A percentile compares a stretch with the other conserved stretches of the same genome.
Evolutionary conservation across 805 yeast species (phyloP).

Genomic region (Kodamaea kakaduensis): DNA sequence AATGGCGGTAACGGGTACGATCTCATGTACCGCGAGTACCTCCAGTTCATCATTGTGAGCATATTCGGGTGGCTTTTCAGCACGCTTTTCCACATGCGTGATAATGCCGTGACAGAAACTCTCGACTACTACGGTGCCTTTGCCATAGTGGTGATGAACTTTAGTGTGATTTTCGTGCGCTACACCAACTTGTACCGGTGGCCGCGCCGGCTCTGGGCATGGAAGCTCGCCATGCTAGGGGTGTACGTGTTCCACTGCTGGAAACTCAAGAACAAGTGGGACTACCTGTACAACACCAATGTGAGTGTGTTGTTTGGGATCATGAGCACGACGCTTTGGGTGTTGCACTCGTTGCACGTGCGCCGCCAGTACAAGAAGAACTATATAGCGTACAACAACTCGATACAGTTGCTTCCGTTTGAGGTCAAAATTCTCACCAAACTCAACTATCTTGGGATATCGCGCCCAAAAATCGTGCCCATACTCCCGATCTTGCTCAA

Average conservation of each 20-base stretch:
- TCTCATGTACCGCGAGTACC: slow-evolving; percentile 29
- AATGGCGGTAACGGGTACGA: slow-evolving; percentile 13
- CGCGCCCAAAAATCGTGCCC: slow-evolving; percentile 29
- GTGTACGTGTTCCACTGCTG: slow-evolving; percentile 26
- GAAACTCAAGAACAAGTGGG: slow-evolving; percentile 31
- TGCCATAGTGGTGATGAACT: slow-evolving; percentile 32
- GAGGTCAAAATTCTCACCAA: slow-evolving; percentile 34
- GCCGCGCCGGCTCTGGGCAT: slow-evolving; percentile 12
- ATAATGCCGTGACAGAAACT: slow-evolving; percentile 34
- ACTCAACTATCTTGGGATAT: slow-evolving; percentile 24
- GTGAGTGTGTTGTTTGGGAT: slow-evolving; percentile 33
- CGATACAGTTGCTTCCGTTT: slow-evolving; percentile 35
- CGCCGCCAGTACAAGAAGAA: slow-evolving; percentile 15
- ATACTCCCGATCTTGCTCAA: slow-evolving; percentile 33
- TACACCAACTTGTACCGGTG: slow-evolving; percentile 24
- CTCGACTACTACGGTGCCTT: slow-evolving; percentile 43
- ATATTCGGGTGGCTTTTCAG: slow-evolving; percentile 38
- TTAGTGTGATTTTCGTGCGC: slow-evolving; percentile 31
- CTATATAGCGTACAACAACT: slow-evolving; percentile 26
- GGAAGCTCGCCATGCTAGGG: slow-evolving; percentile 17
- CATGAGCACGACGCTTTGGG: slow-evolving; percentile 30
- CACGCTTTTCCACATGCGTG: slow-evolving; percentile 36
- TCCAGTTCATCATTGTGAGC: slow-evolving; percentile 23
- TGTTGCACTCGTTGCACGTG: slow-evolving; percentile 25
- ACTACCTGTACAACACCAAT: slow-evolving; percentile 34